phyloP scores from a whole-genome alignment of 768 basidiomycete species.

The Rhodotorula graminis region DNA sequence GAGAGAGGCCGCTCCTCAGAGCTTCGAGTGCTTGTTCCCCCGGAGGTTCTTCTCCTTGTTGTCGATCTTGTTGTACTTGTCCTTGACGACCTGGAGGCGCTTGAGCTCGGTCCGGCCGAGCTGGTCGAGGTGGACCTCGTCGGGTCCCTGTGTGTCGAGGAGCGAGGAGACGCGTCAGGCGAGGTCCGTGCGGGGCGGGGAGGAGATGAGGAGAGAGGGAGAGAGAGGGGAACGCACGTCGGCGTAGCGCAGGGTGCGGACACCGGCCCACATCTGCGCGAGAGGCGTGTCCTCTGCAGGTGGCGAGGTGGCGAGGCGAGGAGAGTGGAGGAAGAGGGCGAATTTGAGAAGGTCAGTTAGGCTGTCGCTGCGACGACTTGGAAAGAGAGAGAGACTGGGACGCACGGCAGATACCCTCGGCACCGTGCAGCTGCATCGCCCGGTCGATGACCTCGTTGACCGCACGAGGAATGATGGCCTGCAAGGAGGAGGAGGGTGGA shows the following conservation, averaged over 20 bases:
- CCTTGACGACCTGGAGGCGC: constrained; percentile 59
- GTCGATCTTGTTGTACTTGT: constrained; percentile 2
- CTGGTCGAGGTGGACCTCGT: constrained; percentile 89
- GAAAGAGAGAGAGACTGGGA: not conserved
- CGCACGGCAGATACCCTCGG: constrained; percentile 66
- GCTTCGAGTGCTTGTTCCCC: not conserved
- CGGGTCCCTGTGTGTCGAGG: constrained; percentile 65
- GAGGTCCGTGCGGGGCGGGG: not conserved
- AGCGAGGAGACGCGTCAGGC: constrained; percentile 21
- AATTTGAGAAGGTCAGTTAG: not conserved
- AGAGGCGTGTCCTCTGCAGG: constrained; percentile 70
- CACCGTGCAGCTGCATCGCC: constrained; percentile 92
- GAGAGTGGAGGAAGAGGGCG: not conserved
- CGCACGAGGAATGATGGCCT: constrained; percentile 94
- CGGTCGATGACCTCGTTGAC: constrained; percentile 83
- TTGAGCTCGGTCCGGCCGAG: constrained; percentile 84
- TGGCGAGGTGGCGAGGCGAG: not conserved
- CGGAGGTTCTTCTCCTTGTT: not conserved
- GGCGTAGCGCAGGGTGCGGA: constrained; percentile 72
- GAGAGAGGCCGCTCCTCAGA: not conserved
- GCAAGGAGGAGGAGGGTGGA: not conserved
- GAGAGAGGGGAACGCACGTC: constrained; percentile 41
- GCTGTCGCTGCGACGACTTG: too few species aligned
- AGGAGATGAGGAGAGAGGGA: not conserved
- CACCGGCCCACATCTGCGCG: constrained; percentile 66